phyloP scores from a whole-genome alignment of 192 early-diverging fungal species.

The Paraglomus brasilianum region DNA sequence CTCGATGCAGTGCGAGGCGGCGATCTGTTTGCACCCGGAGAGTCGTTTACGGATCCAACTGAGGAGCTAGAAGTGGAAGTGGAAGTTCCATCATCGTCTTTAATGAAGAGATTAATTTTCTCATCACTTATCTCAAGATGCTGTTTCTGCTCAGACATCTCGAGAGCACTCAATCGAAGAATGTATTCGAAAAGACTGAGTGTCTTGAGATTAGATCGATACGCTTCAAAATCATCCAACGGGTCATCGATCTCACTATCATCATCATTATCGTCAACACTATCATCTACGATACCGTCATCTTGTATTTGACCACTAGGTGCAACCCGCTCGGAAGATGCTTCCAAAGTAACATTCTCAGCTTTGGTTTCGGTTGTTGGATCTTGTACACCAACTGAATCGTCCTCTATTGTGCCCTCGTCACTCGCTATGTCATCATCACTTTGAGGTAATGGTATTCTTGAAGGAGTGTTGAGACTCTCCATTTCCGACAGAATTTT shows the following conservation, averaged over 20 bases:
- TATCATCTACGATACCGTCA: neutral
- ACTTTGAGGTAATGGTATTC: constrained; percentile 4
- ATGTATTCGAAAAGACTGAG: constrained; percentile 66
- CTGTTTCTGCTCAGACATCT: constrained; percentile 60
- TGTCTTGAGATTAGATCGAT: constrained; percentile 29
- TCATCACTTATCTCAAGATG: constrained; percentile 70
- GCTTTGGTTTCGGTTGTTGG: neutral
- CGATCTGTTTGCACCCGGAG: too few relatives aligned
- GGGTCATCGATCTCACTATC: neutral
- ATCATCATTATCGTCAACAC: neutral
- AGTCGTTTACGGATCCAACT: too few relatives aligned
- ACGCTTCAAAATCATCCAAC: neutral
- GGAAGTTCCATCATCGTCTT: constrained; percentile 36
- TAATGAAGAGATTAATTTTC: constrained; percentile 59
- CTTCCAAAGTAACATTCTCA: neutral
- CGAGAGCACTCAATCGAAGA: constrained; percentile 60
- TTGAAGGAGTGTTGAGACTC: constrained; percentile 22
- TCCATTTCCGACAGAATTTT: neutral
- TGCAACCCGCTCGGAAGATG: neutral
- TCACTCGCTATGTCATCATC: constrained; percentile 20
- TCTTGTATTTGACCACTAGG: neutral
- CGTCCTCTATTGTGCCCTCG: neutral
- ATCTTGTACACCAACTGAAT: neutral
- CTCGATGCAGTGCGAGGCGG: too few relatives aligned
- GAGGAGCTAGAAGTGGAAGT: neutral